Percentiles rank a stretch among this genome's conserved stretches.
Conservation (phyloP, 768 basidiomycete species). For the Serendipita indica region DNA sequence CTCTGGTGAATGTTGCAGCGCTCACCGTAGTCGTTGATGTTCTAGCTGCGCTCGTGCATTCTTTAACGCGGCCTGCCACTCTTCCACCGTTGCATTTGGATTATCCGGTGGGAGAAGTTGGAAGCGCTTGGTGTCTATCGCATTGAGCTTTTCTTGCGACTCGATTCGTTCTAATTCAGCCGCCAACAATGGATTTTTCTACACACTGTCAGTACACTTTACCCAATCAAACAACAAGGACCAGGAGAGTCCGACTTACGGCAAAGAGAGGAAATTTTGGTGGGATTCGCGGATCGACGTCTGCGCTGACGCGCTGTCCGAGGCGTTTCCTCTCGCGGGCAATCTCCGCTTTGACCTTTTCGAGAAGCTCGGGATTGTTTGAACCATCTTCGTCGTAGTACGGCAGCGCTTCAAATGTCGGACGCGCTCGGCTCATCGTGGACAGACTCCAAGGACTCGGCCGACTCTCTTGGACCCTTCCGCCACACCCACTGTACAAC, state of each 20-base stretch:
- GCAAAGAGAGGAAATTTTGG: slow-evolving; percentile 49
- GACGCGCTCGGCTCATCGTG: slow-evolving; percentile 14
- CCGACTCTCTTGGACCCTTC: not conserved
- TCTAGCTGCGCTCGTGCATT: slow-evolving; percentile 75
- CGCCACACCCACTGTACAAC: not conserved
- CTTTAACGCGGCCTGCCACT: slow-evolving; percentile 57
- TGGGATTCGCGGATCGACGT: slow-evolving; percentile 60
- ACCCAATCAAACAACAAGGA: not conserved
- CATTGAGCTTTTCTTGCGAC: slow-evolving; percentile 44
- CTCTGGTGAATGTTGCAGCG: not conserved
- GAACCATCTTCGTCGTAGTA: slow-evolving; percentile 93
- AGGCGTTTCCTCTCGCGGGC: slow-evolving; percentile 49
- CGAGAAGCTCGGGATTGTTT: slow-evolving; percentile 49
- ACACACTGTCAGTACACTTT: slow-evolving; percentile 7
- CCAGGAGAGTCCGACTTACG: slow-evolving; percentile 35
- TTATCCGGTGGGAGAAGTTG: slow-evolving; percentile 52
- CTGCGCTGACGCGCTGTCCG: slow-evolving; percentile 17
- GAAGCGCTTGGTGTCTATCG: slow-evolving; percentile 59
- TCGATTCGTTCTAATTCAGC: slow-evolving; percentile 66
- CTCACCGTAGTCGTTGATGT: slow-evolving; percentile 68
- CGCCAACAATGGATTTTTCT: slow-evolving; percentile 57
- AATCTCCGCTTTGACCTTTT: slow-evolving; percentile 64
- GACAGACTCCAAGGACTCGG: not conserved
- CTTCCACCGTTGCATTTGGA: slow-evolving; percentile 48
- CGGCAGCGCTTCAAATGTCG: slow-evolving; percentile 72